A percentile compares a stretch with the other conserved stretches of the same genome.
Evolutionary conservation across 2,329 filamentous ascomycete species (phyloP).

Genomic region (Aureobasidium pullulans): DNA sequence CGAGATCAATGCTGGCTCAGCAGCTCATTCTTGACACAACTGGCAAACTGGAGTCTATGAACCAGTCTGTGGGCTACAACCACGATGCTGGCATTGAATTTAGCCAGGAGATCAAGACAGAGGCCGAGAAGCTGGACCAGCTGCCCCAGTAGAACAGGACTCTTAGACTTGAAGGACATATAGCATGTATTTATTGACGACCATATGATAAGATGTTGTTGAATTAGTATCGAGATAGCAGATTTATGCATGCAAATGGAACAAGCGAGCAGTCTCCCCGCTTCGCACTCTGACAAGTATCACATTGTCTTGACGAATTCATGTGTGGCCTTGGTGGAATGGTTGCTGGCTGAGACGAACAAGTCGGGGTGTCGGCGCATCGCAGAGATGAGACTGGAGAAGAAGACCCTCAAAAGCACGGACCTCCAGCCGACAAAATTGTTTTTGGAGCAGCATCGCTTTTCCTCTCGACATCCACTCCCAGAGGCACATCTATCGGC

Average conservation of each 20-base stretch:
- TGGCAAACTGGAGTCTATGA: constrained; percentile 5
- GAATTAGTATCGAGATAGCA: not conserved
- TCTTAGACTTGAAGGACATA: not conserved
- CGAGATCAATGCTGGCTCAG: constrained; percentile 2
- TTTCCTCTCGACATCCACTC: constrained; percentile 6
- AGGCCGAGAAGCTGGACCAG: constrained; percentile 2
- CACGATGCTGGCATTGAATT: constrained; percentile 3
- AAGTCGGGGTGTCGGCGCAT: not conserved
- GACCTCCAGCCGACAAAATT: not conserved
- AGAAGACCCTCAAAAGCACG: not conserved
- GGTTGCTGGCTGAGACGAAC: too few species aligned
- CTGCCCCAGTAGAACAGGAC: not conserved
- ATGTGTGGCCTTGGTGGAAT: too few species aligned
- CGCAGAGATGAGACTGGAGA: not conserved
- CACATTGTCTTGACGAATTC: too few species aligned
- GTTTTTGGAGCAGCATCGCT: not conserved
- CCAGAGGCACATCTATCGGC: not conserved
- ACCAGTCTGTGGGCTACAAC: constrained; percentile 5
- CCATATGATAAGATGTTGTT: not conserved
- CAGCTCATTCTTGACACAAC: constrained; percentile 8
- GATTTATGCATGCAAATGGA: too few species aligned
- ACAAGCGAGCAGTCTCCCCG: too few species aligned
- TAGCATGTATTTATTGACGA: not conserved
- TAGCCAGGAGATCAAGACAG: not conserved
- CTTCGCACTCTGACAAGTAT: too few species aligned